phyloP scores from a whole-genome alignment of 2,329 filamentous ascomycete species.

The Talaromyces sp. region DNA sequence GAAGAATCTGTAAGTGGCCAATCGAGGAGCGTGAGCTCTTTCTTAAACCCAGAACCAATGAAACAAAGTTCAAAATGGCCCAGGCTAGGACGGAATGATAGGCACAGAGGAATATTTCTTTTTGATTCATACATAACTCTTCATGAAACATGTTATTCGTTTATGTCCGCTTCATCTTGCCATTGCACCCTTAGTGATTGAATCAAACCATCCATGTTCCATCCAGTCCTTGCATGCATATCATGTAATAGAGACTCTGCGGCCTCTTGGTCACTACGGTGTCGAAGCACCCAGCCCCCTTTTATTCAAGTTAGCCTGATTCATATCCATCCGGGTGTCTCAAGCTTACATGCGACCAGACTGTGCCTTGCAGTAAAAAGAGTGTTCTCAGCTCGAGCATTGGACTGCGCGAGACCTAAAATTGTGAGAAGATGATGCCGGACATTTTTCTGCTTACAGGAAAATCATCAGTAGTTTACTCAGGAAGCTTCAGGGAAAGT shows the following conservation, averaged over 20 bases:
- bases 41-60: no score
- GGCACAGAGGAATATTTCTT: no score
- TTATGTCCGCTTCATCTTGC: slow-evolving; percentile 18
- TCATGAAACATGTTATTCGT: not conserved
- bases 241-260: slow-evolving; percentile 25
- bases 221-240: slow-evolving; percentile 29
- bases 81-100: no score
- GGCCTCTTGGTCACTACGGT: slow-evolving; percentile 27
- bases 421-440: slow-evolving; percentile 26
- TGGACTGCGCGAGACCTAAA: slow-evolving; percentile 29
- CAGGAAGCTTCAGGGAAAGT: not conserved
- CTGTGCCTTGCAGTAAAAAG: slow-evolving; percentile 31
- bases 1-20: not conserved
- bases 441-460: slow-evolving; percentile 20
- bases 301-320: not conserved
- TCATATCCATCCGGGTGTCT: not conserved
- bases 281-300: slow-evolving; percentile 33
- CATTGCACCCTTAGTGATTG: slow-evolving; percentile 26
- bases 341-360: slow-evolving; percentile 27
- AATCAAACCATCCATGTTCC: slow-evolving; percentile 29
- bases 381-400: slow-evolving; percentile 29
- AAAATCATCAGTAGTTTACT: not conserved
- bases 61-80: no score
- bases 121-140: no score
- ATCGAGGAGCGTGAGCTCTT: no score